Evolutionary conservation across 2,329 filamentous ascomycete genomes (phyloP).

Genomic region (Xylariales sp.): DNA sequence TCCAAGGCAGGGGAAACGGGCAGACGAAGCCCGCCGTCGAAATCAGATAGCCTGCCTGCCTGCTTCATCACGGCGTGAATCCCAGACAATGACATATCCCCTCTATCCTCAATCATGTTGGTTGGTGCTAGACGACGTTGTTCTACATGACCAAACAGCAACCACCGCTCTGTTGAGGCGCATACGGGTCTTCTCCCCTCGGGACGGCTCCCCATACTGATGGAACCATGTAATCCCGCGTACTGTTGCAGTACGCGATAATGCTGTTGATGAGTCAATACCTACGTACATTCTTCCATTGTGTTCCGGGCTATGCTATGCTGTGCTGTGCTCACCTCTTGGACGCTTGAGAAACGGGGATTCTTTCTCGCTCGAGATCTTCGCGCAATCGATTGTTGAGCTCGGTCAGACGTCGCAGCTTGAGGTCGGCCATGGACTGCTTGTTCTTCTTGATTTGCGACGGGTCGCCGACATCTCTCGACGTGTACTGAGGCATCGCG

Average conservation of each 20-base stretch:
- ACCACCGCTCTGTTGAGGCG: slow-evolving; percentile 84
- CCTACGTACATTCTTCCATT: too few species aligned
- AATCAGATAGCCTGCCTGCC: slow-evolving; percentile 18
- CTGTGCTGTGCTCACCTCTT: too few species aligned
- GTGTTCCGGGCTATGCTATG: too few species aligned
- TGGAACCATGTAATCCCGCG: slow-evolving; percentile 97
- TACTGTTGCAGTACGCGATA: slow-evolving; percentile 97
- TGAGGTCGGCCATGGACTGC: slow-evolving; percentile 98
- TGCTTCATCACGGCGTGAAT: slow-evolving; percentile 20
- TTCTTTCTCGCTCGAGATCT: slow-evolving; percentile 90
- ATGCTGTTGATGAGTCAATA: slow-evolving; percentile 54
- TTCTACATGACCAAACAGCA: slow-evolving; percentile 93
- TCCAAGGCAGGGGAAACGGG: slow-evolving; percentile 12
- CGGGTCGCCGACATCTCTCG: slow-evolving; percentile 62
- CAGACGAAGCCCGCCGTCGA: slow-evolving; percentile 15
- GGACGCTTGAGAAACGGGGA: slow-evolving; percentile 91
- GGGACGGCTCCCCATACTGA: slow-evolving; percentile 94
- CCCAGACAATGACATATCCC: slow-evolving; percentile 13
- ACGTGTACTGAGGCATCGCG: slow-evolving; percentile 63
- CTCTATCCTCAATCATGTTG: slow-evolving; percentile 9
- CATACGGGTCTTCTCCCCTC: slow-evolving; percentile 96
- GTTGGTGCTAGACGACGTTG: too few species aligned
- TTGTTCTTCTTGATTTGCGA: slow-evolving; percentile 84
- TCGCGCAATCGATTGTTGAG: slow-evolving; percentile 94
- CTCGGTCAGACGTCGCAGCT: slow-evolving; percentile 92